Conservation (phyloP, 179 eudicot species). For the Pouteria campechiana region DNA sequence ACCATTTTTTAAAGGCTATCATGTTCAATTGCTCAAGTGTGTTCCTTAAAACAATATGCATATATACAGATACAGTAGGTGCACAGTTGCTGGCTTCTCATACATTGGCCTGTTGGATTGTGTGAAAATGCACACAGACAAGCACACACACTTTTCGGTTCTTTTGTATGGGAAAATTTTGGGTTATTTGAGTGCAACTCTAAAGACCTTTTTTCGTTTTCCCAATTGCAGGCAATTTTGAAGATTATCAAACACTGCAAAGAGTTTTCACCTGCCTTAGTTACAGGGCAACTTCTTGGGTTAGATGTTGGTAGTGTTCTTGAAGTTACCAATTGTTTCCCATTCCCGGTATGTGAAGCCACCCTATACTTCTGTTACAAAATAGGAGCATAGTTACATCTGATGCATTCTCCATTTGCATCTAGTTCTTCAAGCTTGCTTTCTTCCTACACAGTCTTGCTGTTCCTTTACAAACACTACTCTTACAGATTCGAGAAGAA, state of each 20-base stretch:
- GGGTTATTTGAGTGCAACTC: neutral
- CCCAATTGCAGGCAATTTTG: conserved; percentile 51
- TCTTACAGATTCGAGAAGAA: conserved; percentile 65
- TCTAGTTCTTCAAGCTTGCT: neutral
- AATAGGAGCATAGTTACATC: neutral
- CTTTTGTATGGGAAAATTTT: too few relatives aligned
- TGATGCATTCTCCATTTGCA: neutral
- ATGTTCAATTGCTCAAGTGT: too few relatives aligned
- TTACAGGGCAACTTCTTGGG: conserved; percentile 96
- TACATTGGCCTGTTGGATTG: too few relatives aligned
- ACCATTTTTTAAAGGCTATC: too few relatives aligned
- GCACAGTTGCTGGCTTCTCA: too few relatives aligned
- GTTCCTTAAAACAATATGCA: too few relatives aligned
- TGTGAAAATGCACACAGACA: too few relatives aligned
- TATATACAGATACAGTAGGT: too few relatives aligned
- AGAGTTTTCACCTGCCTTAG: conserved; percentile 87
- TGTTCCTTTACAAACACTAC: too few relatives aligned
- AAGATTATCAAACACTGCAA: conserved; percentile 96
- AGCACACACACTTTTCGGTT: too few relatives aligned
- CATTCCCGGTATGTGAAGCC: conserved; percentile 68
- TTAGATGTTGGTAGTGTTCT: conserved; percentile 97
- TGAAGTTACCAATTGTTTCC: conserved; percentile 95
- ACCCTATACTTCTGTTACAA: neutral
- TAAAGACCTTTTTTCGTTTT: neutral
- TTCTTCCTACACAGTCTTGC: too few relatives aligned